Conservation (phyloP, 805 yeast genomes). For the Cyberlindnera sargentensis region DNA sequence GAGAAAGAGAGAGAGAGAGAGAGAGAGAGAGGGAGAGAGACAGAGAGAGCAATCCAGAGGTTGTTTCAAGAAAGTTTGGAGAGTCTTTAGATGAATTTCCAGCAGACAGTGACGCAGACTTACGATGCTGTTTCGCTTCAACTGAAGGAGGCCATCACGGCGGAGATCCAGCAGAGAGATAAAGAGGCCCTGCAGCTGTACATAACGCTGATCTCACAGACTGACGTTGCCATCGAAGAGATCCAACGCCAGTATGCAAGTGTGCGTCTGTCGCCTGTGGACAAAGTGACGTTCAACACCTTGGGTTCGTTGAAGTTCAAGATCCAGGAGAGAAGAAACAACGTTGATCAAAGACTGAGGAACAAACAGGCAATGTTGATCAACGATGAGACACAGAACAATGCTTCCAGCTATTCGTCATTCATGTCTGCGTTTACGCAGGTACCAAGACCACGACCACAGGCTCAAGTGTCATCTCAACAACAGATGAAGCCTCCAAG, state of each 20-base stretch:
- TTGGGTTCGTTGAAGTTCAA: conserved; percentile 14
- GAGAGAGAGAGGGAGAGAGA: no score
- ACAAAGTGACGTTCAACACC: conserved; percentile 12
- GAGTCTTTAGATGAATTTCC: background rate
- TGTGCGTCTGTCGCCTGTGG: conserved; percentile 5
- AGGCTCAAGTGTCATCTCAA: background rate
- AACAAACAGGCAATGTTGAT: conserved; percentile 9
- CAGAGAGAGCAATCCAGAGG: no score
- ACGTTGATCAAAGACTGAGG: conserved; percentile 8
- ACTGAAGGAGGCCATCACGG: conserved; percentile 6
- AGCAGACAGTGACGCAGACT: conserved; percentile 2
- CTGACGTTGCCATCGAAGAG: conserved; percentile 4
- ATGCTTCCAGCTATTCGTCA: conserved; percentile 20
- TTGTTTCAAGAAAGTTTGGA: no score
- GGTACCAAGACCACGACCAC: background rate
- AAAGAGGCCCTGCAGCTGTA: conserved; percentile 11
- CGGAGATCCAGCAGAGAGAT: conserved; percentile 21
- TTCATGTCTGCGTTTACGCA: conserved; percentile 19
- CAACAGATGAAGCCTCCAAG: background rate
- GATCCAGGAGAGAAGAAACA: conserved; percentile 10
- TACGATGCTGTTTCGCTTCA: conserved; percentile 5
- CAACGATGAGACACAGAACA: conserved; percentile 8
- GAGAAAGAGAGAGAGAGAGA: no score
- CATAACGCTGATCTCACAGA: conserved; percentile 7
- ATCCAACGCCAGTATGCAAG: conserved; percentile 3